Base-by-base conservation (phyloP, 169 alveolate genomes). In the Neospora caninum region DNA sequence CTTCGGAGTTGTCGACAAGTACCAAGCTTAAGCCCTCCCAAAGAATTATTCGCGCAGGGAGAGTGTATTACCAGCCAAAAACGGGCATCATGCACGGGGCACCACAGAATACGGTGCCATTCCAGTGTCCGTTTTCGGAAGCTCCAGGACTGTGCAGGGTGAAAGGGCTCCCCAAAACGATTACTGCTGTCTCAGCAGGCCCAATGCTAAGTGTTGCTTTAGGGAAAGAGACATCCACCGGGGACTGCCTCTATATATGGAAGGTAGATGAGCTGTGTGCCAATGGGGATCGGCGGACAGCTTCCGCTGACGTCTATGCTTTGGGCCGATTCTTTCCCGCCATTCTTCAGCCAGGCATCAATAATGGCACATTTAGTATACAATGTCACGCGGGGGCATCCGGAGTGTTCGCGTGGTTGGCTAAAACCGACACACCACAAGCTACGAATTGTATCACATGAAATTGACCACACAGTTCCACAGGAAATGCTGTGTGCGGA, bases 101-200 rank as follows among this genome's bases (percentile, higher is more conserved):
- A 34, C 29, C 39, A 34, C 87, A 16, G n/a, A 34, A 0, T 22
- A 22, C 39, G 87, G 86, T 78, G 45, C 86, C 45, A 38, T 6
- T 64, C 86, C 86, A 78, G 49, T 78, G 43, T 16, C 89, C 89
- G 13, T 82, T 82, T 25, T 41, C 67, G 18, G 38, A 39, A 20
- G 53, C 64, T 22, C 89, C 89, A 29, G 89, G 89, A 9, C 20
- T 82, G 20, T 42, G n/a, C 36, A 38, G 67, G 25, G 41, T 82
- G 31, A 82, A 13, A 36, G 89, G 89, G 20, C 41, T 82, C 25
- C 89, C 54, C 42, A 22, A 4, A 7, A 29, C 16, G 25, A 38
- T 82, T 27, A 38, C 54, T 0, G 22, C 43, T 82, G 64, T 82
- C 36, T 82, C 89, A 29, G 89, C 89, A 42, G 89, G 89, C 69